These are phyloP conservation scores for Paramecium pentaurelia DNA, from an alignment of 73 alveolate genomes.

Conservation along the genomic window DNA sequence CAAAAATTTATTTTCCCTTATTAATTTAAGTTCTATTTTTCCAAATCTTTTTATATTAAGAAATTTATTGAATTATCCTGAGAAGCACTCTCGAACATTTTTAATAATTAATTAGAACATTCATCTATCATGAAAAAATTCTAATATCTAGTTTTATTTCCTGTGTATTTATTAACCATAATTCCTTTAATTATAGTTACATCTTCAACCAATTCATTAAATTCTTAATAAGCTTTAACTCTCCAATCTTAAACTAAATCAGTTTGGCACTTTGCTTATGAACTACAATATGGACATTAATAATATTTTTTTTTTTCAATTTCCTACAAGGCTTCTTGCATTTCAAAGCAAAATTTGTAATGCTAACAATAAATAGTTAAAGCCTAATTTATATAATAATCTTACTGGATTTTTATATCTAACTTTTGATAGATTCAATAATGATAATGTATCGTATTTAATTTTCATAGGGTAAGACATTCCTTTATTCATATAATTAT, in stretches of 20 bases:
- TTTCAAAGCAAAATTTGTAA: neutral
- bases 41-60: neutral
- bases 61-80: neutral
- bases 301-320: neutral
- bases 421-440: too few relatives aligned
- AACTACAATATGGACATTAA: neutral
- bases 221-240: neutral
- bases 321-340: neutral
- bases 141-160: neutral
- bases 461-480: too few relatives aligned
- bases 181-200: neutral
- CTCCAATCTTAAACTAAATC: neutral
- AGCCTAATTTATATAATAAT: neutral
- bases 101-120: neutral
- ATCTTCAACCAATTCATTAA: neutral
- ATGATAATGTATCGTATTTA: too few relatives aligned
- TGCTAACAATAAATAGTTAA: neutral
- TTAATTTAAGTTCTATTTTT: neutral
- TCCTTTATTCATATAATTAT: too few relatives aligned
- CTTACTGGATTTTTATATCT: neutral
- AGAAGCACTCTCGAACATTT: neutral
- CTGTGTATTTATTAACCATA: neutral
- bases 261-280: neutral
- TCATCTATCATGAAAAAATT: neutral
- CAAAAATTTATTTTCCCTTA: neutral